Conservation (phyloP, 2,329 filamentous ascomycete species). For the Colletotrichum limetticola region DNA sequence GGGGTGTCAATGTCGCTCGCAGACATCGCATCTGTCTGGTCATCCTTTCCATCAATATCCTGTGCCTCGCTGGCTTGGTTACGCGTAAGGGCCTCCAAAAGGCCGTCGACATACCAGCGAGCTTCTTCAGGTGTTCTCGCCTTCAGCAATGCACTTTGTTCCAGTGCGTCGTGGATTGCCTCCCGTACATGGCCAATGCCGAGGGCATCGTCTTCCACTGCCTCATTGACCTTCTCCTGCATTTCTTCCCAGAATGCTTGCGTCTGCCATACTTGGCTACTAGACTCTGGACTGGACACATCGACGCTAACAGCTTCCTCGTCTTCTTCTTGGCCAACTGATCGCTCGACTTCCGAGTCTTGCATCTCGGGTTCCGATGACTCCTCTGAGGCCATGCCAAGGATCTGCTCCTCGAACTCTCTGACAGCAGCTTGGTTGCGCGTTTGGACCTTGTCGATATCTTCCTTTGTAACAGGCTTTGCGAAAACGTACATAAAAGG, state of each 20-base stretch:
- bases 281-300: slow-evolving; percentile 36
- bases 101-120: slow-evolving; percentile 59
- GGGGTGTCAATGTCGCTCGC: neutral
- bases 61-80: slow-evolving; percentile 34
- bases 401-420: slow-evolving; percentile 73
- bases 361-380: slow-evolving; percentile 38
- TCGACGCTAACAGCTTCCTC: slow-evolving; percentile 27
- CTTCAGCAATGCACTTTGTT: slow-evolving; percentile 63
- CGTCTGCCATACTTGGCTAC: slow-evolving; percentile 41
- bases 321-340: slow-evolving; percentile 24
- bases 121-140: slow-evolving; percentile 57
- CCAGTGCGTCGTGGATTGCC: slow-evolving; percentile 64
- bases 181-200: slow-evolving; percentile 63
- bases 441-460: slow-evolving; percentile 80
- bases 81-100: slow-evolving; percentile 60
- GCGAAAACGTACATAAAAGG: slow-evolving; percentile 91
- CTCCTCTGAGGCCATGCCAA: slow-evolving; percentile 57
- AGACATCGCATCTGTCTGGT: neutral
- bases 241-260: slow-evolving; percentile 64
- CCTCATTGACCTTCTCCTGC: slow-evolving; percentile 64
- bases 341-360: slow-evolving; percentile 33
- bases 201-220: slow-evolving; percentile 66
- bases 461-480: slow-evolving; percentile 79
- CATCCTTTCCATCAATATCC: slow-evolving; percentile 49
- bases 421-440: slow-evolving; percentile 72